These are phyloP conservation scores for Chlorella sp. DNA, from an alignment of 139 green algal species.

Conservation along the genomic window DNA sequence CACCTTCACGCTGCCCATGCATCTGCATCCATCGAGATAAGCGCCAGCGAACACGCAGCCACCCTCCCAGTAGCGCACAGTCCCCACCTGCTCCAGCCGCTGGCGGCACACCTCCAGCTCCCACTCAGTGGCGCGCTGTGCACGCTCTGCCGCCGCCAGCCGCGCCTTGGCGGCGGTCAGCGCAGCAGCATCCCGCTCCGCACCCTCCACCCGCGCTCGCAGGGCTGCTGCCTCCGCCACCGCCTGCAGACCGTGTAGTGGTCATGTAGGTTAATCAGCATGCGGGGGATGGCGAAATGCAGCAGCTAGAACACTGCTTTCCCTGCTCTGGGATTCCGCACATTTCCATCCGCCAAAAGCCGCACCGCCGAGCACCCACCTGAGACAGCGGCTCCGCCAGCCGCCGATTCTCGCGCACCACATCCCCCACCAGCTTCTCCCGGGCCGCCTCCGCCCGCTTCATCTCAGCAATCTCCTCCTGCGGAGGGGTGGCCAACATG, in stretches of 20 bases:
- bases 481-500: neutral
- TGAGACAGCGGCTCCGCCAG: constrained; percentile 85
- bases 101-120: constrained; percentile 87
- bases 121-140: constrained; percentile 88
- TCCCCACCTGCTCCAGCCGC: constrained; percentile 38
- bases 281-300: too few relatives aligned
- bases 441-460: constrained; percentile 88
- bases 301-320: too few relatives aligned
- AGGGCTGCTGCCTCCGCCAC: constrained; percentile 86
- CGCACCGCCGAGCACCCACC: constrained; percentile 6
- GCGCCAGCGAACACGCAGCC: neutral
- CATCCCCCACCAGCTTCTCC: constrained; percentile 90
- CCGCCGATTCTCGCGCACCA: constrained; percentile 89
- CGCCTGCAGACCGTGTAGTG: constrained; percentile 44
- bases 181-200: constrained; percentile 86
- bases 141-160: constrained; percentile 80
- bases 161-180: constrained; percentile 79
- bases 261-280: too few relatives aligned
- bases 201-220: constrained; percentile 66
- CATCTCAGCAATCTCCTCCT: constrained; percentile 90
- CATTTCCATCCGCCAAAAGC: neutral
- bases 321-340: too few relatives aligned
- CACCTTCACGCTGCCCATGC: too few relatives aligned
- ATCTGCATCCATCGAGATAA: too few relatives aligned
- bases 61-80: neutral